Evolutionary conservation across 2,329 filamentous ascomycete species (phyloP), one percentile per base, ranked within the genome.

Genomic region (Neodidymelliopsis sp.): DNA sequence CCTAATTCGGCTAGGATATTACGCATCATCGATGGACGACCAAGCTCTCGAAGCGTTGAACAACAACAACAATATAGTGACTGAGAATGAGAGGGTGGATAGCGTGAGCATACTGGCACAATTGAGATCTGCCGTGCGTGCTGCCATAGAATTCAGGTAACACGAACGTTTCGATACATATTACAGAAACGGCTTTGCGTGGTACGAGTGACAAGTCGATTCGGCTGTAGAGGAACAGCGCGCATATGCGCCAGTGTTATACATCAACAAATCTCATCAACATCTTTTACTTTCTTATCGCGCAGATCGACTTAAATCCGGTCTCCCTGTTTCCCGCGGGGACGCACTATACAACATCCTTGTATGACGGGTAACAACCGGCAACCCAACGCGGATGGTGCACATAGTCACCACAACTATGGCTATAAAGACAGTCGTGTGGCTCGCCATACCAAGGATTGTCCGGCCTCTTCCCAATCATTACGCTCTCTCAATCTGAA

Each of bases 271-370:
- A n/a, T 36, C 18, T 50, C 34, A 24, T 25, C 24, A 45, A 30
- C 36, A 34, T 9, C 23, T 36, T 30, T 25, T 28, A 31, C 31
- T 30, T 38, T 28, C 52, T 57, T 60, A 63, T 63, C 59, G 48
- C 42, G 53, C 22, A 29, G 43, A 63, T 58, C 54, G 40, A 53
- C 40, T 44, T 47, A 47, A 43, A 36, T 49, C 38, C 47, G 36
- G 34, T 34, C 25, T 34, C 37, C 30, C 46, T 38, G 30, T 31
- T 43, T 55, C 40, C 59, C 57, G 45, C 37, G 47, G 47, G 34
- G 22, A 42, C 29, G 27, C 37, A 37, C 31, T 34, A 48, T 18
- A 28, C 29, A 27, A 2, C 18, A 50, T 45, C 49, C 41, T 49
- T 47, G 40, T 20, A 49, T 55, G 50, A 57, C 51, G 49, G 45